Evolutionary conservation across 768 basidiomycete species (phyloP), one percentile per base, ranked within the genome.

Genomic region (Hydnomerulius pinastri): DNA sequence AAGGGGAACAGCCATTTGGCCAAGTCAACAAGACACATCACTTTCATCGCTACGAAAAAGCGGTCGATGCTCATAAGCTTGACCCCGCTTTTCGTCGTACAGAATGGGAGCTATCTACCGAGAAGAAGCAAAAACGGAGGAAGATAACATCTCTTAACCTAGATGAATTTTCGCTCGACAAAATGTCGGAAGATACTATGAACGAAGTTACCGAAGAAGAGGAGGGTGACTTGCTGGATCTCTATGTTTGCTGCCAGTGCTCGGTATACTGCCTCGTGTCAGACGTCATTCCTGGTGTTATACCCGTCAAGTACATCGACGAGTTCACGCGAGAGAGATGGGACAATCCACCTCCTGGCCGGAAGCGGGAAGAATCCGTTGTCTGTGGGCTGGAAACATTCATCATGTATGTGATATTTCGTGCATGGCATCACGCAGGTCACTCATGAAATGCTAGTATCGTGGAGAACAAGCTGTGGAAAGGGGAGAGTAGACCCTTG

Each of bases 201-300:
- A 69, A 70, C n/a, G 68, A 73, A 13, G 52, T 51, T 30, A 54
- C 66, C 17, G 57, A 59, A 24, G 77, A 76, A 21, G 71, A 72
- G 30, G 75, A 78, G 56, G 83, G 80, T 20, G 80, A 76, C 50
- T 65, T 87, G 24, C 71, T 92, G 35, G 89, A 92, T 65, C 74
- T 92, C 24, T 92, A 87, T 61, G 73, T 91, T 38, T 93, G 91
- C 65, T 92, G 91, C 61, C 90, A 91, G 61, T 93, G 91, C 66
- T 84, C 83, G 20, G 68, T 86, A 55, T 88, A 86, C 61, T 82
- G 85, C 57, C 74, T 90, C 32, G 84, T 80, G 1, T 89, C 86
- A 20, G 75, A 78, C 13, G 71, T 85, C 44, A 83, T 92, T 40
- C 81, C 89, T 30, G 90, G 87, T 4, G 83, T 92, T 36, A 75